Conservation (phyloP, 2,329 filamentous ascomycete genomes). For the Bipolaris oryzae region DNA sequence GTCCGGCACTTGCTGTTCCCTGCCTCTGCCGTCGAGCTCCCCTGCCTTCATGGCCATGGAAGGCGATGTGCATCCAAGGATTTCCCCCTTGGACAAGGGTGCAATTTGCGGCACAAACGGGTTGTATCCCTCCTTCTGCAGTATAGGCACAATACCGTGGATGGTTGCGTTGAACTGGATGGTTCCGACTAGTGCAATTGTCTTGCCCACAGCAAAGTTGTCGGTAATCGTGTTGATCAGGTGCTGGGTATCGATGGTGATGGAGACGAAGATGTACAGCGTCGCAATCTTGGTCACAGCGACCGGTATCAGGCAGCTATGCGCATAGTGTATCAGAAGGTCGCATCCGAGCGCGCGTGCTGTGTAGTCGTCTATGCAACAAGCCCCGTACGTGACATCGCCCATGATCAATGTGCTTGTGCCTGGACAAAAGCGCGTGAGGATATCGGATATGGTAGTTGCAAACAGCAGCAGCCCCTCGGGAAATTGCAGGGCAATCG, state of each 20-base stretch:
- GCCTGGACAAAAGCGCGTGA: conserved; percentile 90
- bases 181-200: conserved; percentile 90
- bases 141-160: conserved; percentile 77
- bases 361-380: conserved; percentile 98
- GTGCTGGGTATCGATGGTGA: conserved; percentile 90
- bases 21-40: conserved; percentile 54
- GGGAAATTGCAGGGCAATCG: conserved; percentile 94
- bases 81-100: conserved; percentile 91
- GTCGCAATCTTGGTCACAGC: conserved; percentile 97
- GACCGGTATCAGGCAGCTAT: conserved; percentile 94
- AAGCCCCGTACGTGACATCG: conserved; percentile 97
- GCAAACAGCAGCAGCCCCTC: conserved; percentile 95
- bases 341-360: conserved; percentile 93
- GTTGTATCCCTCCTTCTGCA: conserved; percentile 84
- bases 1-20: conserved; percentile 59
- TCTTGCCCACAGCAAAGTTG: conserved; percentile 85
- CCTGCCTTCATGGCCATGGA: conserved; percentile 44
- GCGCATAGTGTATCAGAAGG: conserved; percentile 92
- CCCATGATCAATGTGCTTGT: conserved; percentile 97
- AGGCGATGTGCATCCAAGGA: conserved; percentile 95
- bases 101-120: conserved; percentile 90
- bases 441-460: conserved; percentile 95
- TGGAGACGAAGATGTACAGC: conserved; percentile 97
- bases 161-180: conserved; percentile 99
- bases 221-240: conserved; percentile 84